Evolutionary conservation across 2,329 filamentous ascomycete species (phyloP).

Genomic region (Aphanocladium album): DNA sequence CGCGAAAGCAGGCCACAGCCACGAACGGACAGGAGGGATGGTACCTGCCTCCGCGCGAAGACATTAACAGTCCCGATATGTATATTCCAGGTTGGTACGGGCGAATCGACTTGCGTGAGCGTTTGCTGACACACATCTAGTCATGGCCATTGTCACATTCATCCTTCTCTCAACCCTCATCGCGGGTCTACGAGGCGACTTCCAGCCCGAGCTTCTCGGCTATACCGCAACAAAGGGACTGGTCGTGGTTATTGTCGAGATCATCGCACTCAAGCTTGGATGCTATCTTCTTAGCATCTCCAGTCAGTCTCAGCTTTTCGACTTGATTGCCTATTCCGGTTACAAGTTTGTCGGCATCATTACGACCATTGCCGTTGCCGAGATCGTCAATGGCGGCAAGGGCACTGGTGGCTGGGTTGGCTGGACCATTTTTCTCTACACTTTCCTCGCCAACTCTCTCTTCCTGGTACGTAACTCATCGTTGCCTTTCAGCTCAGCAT

Average conservation of each 20-base stretch:
- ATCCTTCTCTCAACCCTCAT: constrained; percentile 89
- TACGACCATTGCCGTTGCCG: constrained; percentile 73
- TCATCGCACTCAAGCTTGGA: constrained; percentile 83
- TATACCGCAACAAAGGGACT: constrained; percentile 82
- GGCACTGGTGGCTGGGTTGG: constrained; percentile 84
- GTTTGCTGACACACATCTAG: constrained; percentile 27
- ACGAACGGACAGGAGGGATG: constrained; percentile 65
- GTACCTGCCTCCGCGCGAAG: constrained; percentile 89
- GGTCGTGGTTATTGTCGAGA: constrained; percentile 79
- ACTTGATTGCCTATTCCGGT: constrained; percentile 91
- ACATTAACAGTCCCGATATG: constrained; percentile 98
- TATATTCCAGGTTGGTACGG: constrained; percentile 68
- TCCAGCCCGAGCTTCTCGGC: constrained; percentile 89
- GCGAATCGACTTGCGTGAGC: neutral
- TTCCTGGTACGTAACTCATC: constrained; percentile 65
- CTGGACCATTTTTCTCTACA: constrained; percentile 86
- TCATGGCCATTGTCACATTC: constrained; percentile 97
- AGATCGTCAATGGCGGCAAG: constrained; percentile 70
- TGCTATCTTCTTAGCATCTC: constrained; percentile 92
- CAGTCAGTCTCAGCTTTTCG: constrained; percentile 87
- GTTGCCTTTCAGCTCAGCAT: no score
- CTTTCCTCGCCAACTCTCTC: constrained; percentile 88
- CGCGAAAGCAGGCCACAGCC: constrained; percentile 74
- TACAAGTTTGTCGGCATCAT: constrained; percentile 99
- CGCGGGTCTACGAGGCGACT: constrained; percentile 82